Evolutionary conservation across 2,329 filamentous ascomycete species (phyloP), one percentile per base, ranked within the genome.

Genomic region (Raffaelea arxii): DNA sequence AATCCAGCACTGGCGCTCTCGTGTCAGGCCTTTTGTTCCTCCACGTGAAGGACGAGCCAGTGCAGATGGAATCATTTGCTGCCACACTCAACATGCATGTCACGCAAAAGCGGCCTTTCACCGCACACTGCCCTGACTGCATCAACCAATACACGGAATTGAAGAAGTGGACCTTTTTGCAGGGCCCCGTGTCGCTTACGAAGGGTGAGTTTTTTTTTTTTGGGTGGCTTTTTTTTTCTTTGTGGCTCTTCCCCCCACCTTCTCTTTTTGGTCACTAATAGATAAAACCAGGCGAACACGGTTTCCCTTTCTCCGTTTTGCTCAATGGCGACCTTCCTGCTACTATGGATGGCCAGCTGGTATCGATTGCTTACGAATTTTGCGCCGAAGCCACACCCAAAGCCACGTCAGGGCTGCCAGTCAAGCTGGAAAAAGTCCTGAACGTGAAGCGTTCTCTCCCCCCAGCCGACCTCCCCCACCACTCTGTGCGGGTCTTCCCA

Each of bases 401-500:
- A 44, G 75, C 74, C 49, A 78, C 80, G 54, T 73, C 49, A 46
- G 58, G 49, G 43, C 25, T 59, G 5, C 58, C 65, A 22, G 73
- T 86, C 58, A 78, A 74, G 55, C 77, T 87, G 57, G 75, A 78
- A 51, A 78, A 80, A 57, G 75, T 76, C 10, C 70, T 97, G 39
- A 72, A 81, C 46, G 76, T 97, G 55, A 83, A 83, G 67, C 86
- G 91, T 51, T 85, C 89, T 27, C 78, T 97, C 23, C 74, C 68
- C 7, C 66, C 84, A 45, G 79, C 86, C 3, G 85, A 88, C 42
- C 74, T 77, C 45, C 88, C 94, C 51, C 91, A 94, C 66, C 83
- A 90, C 65, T 94, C 86, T 16, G 82, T 95, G 52, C 87, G 91
- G 59, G 86, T 97, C 59, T 98, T 98, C 67, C 92, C 91, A 41